Evolutionary conservation across 495 filamentous ascomycete species (phyloP), one percentile per base, ranked within the genome.

Genomic region (Daldinia caldariorum): DNA sequence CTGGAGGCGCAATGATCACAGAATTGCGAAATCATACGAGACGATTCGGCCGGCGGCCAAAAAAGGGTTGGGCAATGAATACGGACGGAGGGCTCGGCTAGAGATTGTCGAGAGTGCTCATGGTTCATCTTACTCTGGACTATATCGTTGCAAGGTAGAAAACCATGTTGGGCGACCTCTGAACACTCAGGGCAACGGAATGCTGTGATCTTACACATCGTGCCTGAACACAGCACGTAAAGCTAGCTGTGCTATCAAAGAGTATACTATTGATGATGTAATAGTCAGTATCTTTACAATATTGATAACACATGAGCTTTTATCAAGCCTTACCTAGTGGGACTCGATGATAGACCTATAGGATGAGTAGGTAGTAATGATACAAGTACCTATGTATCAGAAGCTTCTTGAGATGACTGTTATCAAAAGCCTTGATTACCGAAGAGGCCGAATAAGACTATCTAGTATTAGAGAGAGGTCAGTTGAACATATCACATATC

Each of bases 1-100:
- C 3, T 1, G 3, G 37, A 35, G 6, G 35, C 14, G 16, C 58
- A 61, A 6, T 50, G 1, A 3, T 61, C 58, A 18, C 58, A 61
- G 4, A 50, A 16, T 16, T 49, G 39, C 1, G 0, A 0, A 1
- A 38, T 12, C 0, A 61, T 3, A 10, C 41, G 29, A 14, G 29
- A 13, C 0, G 58, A 41, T 37, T 31, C 34, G 9, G 26, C 13
- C 3, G 58, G 58, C 12, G 58, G 58, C 58, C 58, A 61, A 41
- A 50, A 31, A 7, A 61, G 9, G 0, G 26, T 35, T 6, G 51
- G 38, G 39, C 54, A 57, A 34, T 57, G 4, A 1, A 57, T 0
- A n/a, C 54, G 49, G 3, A 53, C 12, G 31, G 1, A 53, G 1
- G 49, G 49, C 26, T 0, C 16, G 18, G 43, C 12, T 7, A 13